Evolutionary conservation across 176 grass and related monocot species (phyloP).

Genomic region (Cenchrus purpureus): DNA sequence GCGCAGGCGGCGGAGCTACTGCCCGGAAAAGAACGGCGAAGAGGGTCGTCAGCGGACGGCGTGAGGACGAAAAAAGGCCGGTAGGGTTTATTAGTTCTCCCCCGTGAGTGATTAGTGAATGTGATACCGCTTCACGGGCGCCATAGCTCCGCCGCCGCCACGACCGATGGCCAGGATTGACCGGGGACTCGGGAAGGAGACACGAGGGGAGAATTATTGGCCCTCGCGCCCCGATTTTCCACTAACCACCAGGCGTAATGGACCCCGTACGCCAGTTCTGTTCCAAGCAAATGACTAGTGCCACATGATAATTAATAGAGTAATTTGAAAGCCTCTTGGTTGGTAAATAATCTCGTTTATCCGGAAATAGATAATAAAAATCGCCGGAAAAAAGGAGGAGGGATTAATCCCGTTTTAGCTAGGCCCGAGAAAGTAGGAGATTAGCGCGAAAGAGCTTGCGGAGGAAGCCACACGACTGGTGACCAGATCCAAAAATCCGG

Average conservation of each 20-base stretch:
- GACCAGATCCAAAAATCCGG: constrained; percentile 55
- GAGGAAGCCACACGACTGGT: constrained; percentile 12
- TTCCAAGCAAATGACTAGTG: background rate
- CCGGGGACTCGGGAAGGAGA: background rate
- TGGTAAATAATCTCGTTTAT: background rate
- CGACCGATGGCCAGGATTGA: constrained; percentile 36
- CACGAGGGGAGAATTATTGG: constrained; percentile 35
- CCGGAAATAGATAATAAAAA: background rate
- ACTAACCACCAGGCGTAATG: constrained; percentile 2
- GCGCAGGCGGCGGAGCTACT: constrained; percentile 7
- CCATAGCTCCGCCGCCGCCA: constrained; percentile 24
- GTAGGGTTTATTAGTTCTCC: constrained; percentile 37
- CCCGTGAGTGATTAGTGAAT: background rate
- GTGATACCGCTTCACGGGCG: constrained; percentile 24
- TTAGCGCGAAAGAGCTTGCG: constrained; percentile 25
- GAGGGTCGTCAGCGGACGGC: background rate
- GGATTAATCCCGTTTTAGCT: constrained; percentile 10
- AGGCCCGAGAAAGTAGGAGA: constrained; percentile 29
- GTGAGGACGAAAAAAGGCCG: background rate
- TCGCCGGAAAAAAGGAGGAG: background rate
- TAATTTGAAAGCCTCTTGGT: background rate
- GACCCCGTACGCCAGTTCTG: constrained; percentile 5
- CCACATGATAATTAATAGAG: too few species aligned
- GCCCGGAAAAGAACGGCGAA: background rate
- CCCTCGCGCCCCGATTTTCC: background rate